Percentiles rank a stretch among this genome's conserved stretches.
These are phyloP conservation scores for Candida tunisiensis DNA, from an alignment of 1,139 yeast species.

Conservation along the genomic window DNA sequence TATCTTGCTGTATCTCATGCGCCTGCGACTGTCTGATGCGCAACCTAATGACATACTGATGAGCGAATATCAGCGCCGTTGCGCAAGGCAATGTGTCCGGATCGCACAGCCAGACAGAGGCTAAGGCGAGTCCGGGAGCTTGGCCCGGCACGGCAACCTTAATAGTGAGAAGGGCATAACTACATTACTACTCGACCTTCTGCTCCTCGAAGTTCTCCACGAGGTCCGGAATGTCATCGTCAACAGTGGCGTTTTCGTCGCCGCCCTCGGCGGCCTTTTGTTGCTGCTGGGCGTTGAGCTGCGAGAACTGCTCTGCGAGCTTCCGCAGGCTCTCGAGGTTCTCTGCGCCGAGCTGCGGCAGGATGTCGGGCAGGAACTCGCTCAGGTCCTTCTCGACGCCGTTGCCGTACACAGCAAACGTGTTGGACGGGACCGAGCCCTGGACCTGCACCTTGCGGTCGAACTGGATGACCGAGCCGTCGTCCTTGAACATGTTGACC, in stretches of 20 bases:
- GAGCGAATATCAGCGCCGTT: too few relatives aligned
- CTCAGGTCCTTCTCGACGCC: constrained; percentile 88
- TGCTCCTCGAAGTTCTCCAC: too few relatives aligned
- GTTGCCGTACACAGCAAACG: constrained; percentile 89
- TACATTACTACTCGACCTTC: too few relatives aligned
- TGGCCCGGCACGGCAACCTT: too few relatives aligned
- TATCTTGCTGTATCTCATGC: too few relatives aligned
- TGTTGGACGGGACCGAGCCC: constrained; percentile 81
- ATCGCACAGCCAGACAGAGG: too few relatives aligned
- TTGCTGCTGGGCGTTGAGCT: too few relatives aligned
- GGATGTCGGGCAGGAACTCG: constrained; percentile 87
- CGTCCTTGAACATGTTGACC: constrained; percentile 95
- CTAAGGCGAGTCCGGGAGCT: too few relatives aligned
- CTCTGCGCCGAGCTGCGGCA: constrained; percentile 95
- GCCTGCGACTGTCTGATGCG: too few relatives aligned
- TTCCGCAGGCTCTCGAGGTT: constrained; percentile 79
- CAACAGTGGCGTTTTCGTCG: constrained; percentile 33
- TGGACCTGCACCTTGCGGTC: constrained; percentile 81
- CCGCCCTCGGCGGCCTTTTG: constrained; percentile 38
- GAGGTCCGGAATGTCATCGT: constrained; percentile 71
- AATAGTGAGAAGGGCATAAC: too few relatives aligned
- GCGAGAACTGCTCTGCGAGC: constrained; percentile 81
- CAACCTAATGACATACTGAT: too few relatives aligned
- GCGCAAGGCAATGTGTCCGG: too few relatives aligned
- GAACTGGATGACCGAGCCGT: constrained; percentile 92